A percentile compares a stretch with the other conserved stretches of the same genome.
Conservation (phyloP, 2,329 filamentous ascomycete genomes). For the Daldinia eschscholtzii region DNA sequence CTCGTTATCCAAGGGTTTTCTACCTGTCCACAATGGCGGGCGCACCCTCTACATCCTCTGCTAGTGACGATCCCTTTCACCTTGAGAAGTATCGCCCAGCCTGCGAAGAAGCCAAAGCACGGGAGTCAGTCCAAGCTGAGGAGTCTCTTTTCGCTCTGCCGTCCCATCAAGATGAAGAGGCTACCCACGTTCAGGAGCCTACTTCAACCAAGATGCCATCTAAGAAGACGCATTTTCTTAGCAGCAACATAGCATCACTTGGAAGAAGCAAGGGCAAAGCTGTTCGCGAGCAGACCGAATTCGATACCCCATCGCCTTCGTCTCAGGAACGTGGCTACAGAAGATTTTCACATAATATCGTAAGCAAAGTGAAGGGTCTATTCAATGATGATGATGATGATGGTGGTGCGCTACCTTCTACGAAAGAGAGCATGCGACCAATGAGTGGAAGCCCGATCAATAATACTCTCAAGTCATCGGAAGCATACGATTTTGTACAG, state of each 20-base stretch:
- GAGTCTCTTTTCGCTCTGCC: background rate
- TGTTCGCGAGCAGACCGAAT: background rate
- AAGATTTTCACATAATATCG: constrained; percentile 8
- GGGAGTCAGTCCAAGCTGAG: background rate
- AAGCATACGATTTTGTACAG: background rate
- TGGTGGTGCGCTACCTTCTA: background rate
- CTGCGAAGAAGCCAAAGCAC: background rate
- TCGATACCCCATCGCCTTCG: background rate
- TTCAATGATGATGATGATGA: constrained; percentile 12
- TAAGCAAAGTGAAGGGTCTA: constrained; percentile 6
- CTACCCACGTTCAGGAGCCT: background rate
- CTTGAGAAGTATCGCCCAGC: constrained; percentile 30
- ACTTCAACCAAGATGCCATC: background rate
- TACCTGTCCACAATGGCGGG: background rate
- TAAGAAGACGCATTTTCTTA: constrained; percentile 3
- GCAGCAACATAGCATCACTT: background rate
- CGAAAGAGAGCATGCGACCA: background rate
- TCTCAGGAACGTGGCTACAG: background rate
- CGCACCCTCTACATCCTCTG: background rate
- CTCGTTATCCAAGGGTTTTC: background rate
- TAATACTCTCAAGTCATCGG: background rate
- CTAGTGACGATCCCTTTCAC: constrained; percentile 21
- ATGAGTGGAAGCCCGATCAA: background rate
- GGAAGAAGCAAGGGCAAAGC: background rate
- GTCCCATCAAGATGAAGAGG: background rate